These are phyloP conservation scores for Groenewaldozyma auringiensis DNA, from an alignment of 1,139 yeast species.

Conservation along the genomic window DNA sequence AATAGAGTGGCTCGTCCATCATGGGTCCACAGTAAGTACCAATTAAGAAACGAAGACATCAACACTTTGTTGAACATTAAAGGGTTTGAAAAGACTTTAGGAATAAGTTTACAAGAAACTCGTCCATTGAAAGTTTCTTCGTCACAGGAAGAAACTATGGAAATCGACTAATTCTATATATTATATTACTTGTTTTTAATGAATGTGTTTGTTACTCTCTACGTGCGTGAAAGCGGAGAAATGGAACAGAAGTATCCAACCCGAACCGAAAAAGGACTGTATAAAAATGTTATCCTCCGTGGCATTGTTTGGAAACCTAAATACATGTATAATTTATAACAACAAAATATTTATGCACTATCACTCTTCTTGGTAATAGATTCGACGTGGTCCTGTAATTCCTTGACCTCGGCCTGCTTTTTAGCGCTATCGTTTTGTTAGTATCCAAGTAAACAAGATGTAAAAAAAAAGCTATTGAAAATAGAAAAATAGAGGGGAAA, in stretches of 20 bases:
- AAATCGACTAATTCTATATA: conserved; percentile 6
- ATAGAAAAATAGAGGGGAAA: background rate
- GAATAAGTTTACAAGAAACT: conserved; percentile 26
- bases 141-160: conserved; percentile 7
- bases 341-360: background rate
- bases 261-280: too few species aligned
- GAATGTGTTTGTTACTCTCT: background rate
- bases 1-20: conserved; percentile 58
- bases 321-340: too few species aligned
- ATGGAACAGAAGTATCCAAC: too few species aligned
- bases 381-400: conserved; percentile 34
- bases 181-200: background rate
- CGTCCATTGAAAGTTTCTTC: conserved; percentile 20
- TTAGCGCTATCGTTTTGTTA: conserved; percentile 14
- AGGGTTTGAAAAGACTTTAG: conserved; percentile 20
- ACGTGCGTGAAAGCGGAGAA: too few species aligned
- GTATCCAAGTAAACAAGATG: background rate
- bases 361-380: conserved; percentile 2
- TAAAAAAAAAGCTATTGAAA: background rate
- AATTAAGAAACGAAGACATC: conserved; percentile 27
- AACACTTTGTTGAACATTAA: conserved; percentile 20
- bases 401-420: conserved; percentile 24
- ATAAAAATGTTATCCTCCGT: too few species aligned
- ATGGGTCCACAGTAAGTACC: conserved; percentile 71
- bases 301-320: too few species aligned